These are phyloP conservation scores for Fusarium pseudocircinatum DNA, from an alignment of 2,329 filamentous ascomycete species.

Conservation along the genomic window DNA sequence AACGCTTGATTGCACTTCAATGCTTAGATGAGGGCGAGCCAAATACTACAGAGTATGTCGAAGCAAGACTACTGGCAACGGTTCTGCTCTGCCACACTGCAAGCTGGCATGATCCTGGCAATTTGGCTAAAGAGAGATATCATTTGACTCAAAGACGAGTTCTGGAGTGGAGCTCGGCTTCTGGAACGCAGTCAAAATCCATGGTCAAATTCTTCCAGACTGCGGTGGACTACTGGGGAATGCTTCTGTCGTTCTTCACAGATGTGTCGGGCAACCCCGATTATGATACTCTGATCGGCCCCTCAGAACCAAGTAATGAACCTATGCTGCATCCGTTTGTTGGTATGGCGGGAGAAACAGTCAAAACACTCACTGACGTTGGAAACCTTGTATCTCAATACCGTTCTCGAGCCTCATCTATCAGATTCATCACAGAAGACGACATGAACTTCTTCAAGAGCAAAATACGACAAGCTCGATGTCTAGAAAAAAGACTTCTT, in stretches of 20 bases:
- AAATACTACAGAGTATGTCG: not conserved
- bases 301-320: not conserved
- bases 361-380: not conserved
- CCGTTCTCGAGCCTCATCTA: not conserved
- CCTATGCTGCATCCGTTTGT: not conserved
- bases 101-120: not conserved
- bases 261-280: not conserved
- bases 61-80: not conserved
- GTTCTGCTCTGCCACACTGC: not conserved
- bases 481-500: not conserved
- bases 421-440: not conserved
- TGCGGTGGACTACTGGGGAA: not conserved
- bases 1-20: not conserved
- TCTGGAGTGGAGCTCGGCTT: not conserved
- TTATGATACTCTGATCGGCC: not conserved
- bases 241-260: not conserved
- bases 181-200: not conserved
- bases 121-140: not conserved
- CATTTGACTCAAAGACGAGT: not conserved
- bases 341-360: not conserved
- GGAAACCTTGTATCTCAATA: not conserved
- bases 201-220: not conserved
- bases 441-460: not conserved
- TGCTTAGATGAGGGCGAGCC: not conserved
- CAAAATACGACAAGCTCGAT: not conserved